Evolutionary conservation across 2,329 filamentous ascomycete species (phyloP).

Genomic region (Colletotrichum karsti): DNA sequence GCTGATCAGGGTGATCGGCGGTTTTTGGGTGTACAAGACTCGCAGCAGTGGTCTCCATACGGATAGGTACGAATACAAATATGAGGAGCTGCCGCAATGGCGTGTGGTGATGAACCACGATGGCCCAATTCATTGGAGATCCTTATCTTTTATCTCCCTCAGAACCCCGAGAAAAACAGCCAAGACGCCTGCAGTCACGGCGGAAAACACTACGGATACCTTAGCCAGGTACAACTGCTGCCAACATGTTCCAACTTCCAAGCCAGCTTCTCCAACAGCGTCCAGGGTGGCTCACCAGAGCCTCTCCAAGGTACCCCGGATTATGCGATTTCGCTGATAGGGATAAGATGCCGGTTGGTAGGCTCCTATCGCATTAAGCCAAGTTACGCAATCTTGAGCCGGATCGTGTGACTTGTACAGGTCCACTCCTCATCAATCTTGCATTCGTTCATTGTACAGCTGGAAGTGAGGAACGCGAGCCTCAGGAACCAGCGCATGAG

Average conservation of each 20-base stretch:
- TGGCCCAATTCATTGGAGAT: constrained; percentile 2
- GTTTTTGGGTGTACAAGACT: neutral
- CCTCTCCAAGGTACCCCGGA: constrained; percentile 11
- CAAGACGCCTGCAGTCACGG: neutral
- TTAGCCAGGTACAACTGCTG: neutral
- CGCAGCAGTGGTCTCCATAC: too few species aligned
- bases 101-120: neutral
- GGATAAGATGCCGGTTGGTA: constrained; percentile 3
- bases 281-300: constrained; percentile 13
- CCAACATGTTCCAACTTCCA: neutral
- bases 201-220: neutral
- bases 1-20: neutral
- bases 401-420: constrained; percentile 23
- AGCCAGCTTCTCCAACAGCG: constrained; percentile 9
- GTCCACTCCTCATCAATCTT: constrained; percentile 15
- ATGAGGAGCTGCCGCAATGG: neutral
- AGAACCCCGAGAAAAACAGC: neutral
- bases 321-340: constrained; percentile 19
- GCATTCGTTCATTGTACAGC: neutral
- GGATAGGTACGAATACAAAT: neutral
- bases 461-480: neutral
- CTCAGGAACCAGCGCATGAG: constrained; percentile 22
- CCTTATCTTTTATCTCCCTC: neutral
- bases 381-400: constrained; percentile 19
- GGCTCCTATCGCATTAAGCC: constrained; percentile 24